Evolutionary conservation across 345 rosid genomes (phyloP), one percentile per base, ranked within the genome.

Genomic region (Hibiscus syriacus): DNA sequence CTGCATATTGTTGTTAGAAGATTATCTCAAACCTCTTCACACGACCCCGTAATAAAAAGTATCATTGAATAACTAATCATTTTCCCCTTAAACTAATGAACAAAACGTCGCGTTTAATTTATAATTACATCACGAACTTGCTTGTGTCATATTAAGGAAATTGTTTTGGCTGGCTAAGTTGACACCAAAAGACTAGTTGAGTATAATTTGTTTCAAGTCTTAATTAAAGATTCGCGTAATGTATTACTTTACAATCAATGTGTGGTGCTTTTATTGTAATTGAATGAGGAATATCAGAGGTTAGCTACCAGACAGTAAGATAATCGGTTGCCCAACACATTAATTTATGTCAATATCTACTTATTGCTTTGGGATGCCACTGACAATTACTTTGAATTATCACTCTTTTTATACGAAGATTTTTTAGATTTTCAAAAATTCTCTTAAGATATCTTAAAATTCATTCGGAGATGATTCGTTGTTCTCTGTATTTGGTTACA

Each of bases 301-400:
- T 62, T 63, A 25, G 53, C 53, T 43, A 63, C 53, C 36, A 43
- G 19, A 63, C 22, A 3, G 9, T 45, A 30, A 43, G 53, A 62
- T 62, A 43, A 64, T 64, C 45, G 26, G 54, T 49, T 63, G 67
- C 67, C 67, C 7, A 63, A 63, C 67, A 25, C 67, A 63, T 43
- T 38, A 38, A 38, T 38, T 22, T 54, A 54, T 23, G 16, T 50
- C 29, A 20, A 66, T 10, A 20, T 36, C 10, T 5, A 62, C 43
- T 62, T 5, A 23, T 20, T 25, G 41, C 41, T 9, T 46, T 48
- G 20, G 53, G 53, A 17, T 14, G 38, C 54, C 23, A 48, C 4
- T 65, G 54, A 65, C 58, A 66, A 19, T 11, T 30, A 66, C 69
- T 30, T 65, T 27, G 69, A 11, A n/a, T n/a, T n/a, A n/a, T n/a